Base-by-base conservation (phyloP, 352 stramenopile species). In the Aphanomyces stellatus region DNA sequence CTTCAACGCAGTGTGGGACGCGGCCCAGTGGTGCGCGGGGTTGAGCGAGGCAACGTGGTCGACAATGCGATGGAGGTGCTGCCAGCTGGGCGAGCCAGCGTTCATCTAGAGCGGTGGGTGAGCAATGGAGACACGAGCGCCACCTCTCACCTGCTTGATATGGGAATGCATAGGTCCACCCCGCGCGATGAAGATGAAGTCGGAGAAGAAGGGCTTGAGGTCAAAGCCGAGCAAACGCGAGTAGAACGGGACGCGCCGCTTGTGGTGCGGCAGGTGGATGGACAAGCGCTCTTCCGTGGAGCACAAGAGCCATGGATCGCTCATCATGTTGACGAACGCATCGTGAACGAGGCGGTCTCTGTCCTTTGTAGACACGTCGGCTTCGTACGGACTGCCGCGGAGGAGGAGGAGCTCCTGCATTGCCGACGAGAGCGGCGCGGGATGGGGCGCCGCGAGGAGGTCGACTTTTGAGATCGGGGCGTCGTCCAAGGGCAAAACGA, bases 151-250 rank as follows among this genome's bases (percentile, higher is more conserved):
- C 11, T 81, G 65, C 4, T 87, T 57, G 53, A 89, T 91, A n/a
- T 87, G 37, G 6, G 55, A 35, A 48, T n/a, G 72, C 0, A 60
- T 46, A 1, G 79, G 69, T 13, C 82, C 82, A 2, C 80, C 78
- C 11, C 78, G 80, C 31, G 66, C 72, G 34, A 85, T 85, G 70
- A 91, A 93, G 4, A 89, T 40, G 62, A 91, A 66, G 35, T 93
- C 85, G 56, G 88, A 53, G n/a, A 89, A 68, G 2, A 76, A 77
- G 31, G 84, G 71, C 8, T 79, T 76, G 19, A 88, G 65, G 64
- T 65, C 49, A n/a, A 17, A 57, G 24, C 35, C 40, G 8, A 33
- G 17, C 15, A 19, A 22, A 53, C 34, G 37, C 22, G 33, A 28
- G 48, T 69, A 62, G 41, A 59, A 59, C 27, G 35, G 41, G 17